Evolutionary conservation across 116 monocot genomes (phyloP).

Genomic region (Cymodocea nodosa): DNA sequence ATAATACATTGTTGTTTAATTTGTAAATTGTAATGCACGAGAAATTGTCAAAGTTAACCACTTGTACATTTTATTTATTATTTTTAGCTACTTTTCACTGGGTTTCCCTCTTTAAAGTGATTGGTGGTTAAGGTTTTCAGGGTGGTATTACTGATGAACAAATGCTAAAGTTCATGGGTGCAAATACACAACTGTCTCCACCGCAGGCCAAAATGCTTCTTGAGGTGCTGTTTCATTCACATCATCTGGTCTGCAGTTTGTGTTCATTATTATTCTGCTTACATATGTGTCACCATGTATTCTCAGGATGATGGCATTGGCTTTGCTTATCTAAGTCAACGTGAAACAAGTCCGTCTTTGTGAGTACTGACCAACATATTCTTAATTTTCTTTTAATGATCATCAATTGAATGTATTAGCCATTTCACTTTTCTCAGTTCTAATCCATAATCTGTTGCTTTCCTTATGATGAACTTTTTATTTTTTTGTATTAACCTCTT

Average conservation of each 20-base stretch:
- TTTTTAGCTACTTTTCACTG: background rate
- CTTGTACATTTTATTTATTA: background rate
- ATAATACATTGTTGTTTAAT: background rate
- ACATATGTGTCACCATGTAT: background rate
- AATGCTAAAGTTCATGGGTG: slow-evolving; percentile 90
- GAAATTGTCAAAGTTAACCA: background rate
- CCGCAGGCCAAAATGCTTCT: slow-evolving; percentile 63
- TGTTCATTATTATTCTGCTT: background rate
- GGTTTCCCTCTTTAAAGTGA: slow-evolving; percentile 8
- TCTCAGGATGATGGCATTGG: slow-evolving; percentile 77
- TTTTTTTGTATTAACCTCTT: too few species aligned
- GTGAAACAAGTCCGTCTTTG: slow-evolving; percentile 76
- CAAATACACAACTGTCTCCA: slow-evolving; percentile 58
- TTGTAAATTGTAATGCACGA: background rate
- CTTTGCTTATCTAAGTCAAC: slow-evolving; percentile 66
- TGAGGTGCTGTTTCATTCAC: slow-evolving; percentile 39
- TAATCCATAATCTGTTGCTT: too few species aligned
- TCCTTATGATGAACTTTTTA: too few species aligned
- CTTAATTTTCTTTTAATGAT: background rate
- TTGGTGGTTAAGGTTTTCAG: slow-evolving; percentile 57
- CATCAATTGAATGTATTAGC: background rate
- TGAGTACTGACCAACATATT: slow-evolving; percentile 14
- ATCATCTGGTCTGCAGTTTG: background rate
- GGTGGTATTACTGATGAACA: slow-evolving; percentile 97
- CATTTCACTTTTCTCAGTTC: background rate